Percentiles rank a stretch among this genome's conserved stretches.
Evolutionary conservation across 345 rosid species (phyloP).

Genomic region (Toxicodendron radicans): DNA sequence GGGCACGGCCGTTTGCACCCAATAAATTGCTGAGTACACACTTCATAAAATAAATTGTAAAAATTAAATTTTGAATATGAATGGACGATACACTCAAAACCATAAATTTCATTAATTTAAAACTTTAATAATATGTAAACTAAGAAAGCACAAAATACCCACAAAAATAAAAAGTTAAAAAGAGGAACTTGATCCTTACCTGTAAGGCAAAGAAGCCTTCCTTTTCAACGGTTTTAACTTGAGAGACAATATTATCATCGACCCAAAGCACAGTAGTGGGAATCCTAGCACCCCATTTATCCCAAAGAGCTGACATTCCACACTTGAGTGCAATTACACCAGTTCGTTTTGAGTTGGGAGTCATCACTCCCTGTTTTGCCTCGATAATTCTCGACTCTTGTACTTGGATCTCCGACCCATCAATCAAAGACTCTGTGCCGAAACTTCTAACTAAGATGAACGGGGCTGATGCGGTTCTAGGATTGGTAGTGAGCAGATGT

Average conservation of each 20-base stretch:
- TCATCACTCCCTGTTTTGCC: constrained; percentile 63
- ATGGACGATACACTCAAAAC: neutral
- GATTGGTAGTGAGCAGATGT: constrained; percentile 28
- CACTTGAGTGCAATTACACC: constrained; percentile 89
- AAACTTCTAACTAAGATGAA: constrained; percentile 38
- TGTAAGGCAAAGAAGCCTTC: constrained; percentile 85
- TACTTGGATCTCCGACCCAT: constrained; percentile 31
- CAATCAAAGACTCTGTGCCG: constrained; percentile 39
- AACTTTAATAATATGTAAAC: too few relatives aligned
- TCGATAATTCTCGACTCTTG: constrained; percentile 48
- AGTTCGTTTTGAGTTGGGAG: constrained; percentile 59
- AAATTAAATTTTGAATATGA: too few relatives aligned
- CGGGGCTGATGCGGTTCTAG: constrained; percentile 12
- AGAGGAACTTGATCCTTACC: constrained; percentile 36
- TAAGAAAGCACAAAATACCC: neutral
- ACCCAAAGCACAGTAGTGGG: constrained; percentile 81
- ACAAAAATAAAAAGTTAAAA: neutral
- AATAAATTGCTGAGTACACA: too few relatives aligned
- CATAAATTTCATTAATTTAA: neutral
- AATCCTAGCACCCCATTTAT: constrained; percentile 94
- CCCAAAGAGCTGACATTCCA: constrained; percentile 91
- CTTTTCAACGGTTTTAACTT: constrained; percentile 87
- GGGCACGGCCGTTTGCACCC: too few relatives aligned
- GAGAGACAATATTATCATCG: constrained; percentile 89
- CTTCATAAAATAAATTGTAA: too few relatives aligned